Evolutionary conservation across 179 eudicot species (phyloP).

Genomic region (Camellia oleifera): DNA sequence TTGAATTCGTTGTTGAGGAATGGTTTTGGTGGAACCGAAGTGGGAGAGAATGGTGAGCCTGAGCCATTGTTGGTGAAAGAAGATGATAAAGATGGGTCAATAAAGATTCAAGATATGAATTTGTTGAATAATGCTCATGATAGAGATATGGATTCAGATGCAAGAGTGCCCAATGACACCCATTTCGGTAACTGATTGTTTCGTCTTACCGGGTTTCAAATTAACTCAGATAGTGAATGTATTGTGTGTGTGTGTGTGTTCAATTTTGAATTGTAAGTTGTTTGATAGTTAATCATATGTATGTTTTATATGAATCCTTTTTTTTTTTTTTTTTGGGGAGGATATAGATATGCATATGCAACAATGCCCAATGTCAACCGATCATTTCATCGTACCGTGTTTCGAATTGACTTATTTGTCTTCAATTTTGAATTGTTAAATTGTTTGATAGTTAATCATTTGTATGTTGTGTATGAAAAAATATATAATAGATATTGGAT

Average conservation of each 20-base stretch:
- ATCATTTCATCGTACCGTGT: too few species aligned
- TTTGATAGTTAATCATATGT: background rate
- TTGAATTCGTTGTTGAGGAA: constrained; percentile 45
- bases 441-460: too few species aligned
- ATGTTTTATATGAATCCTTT: too few species aligned
- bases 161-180: constrained; percentile 4
- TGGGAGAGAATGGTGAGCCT: constrained; percentile 20
- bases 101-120: constrained; percentile 24
- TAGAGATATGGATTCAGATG: constrained; percentile 19
- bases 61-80: constrained; percentile 5
- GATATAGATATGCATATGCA: too few species aligned
- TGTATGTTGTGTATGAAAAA: too few species aligned
- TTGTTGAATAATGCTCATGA: constrained; percentile 4
- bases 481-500: background rate
- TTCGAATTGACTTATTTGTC: too few species aligned
- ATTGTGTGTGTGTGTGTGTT: background rate
- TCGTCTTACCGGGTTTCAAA: background rate
- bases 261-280: background rate
- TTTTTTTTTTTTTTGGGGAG: too few species aligned
- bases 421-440: too few species aligned
- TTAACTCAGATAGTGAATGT: constrained; percentile 6
- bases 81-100: constrained; percentile 11
- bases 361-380: too few species aligned
- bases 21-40: constrained; percentile 42
- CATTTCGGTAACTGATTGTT: constrained; percentile 22